Base-by-base conservation (phyloP, 2,329 filamentous ascomycete species). In the Endocalyx cinctus region DNA sequence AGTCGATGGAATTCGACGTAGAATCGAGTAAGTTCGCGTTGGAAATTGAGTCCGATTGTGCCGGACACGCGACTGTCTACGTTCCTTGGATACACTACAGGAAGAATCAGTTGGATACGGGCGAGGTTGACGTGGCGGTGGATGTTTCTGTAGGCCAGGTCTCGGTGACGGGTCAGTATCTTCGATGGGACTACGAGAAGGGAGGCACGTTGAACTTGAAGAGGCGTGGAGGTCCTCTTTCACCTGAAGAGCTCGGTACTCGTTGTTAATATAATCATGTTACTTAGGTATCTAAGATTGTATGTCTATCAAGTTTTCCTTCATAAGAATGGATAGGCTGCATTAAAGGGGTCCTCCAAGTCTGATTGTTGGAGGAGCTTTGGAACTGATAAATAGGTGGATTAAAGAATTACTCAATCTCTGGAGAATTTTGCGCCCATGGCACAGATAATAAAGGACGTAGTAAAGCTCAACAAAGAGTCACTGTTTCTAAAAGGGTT, bases 21-120 rank as follows among this genome's bases (percentile, higher is more conserved):
- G 41, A 18, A 15, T 34, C 41, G 1, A 38, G 41, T 31, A 27
- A 27, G 5, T 45, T 45, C 29, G 18, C 12, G 19, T 14, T 31
- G 12, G 38, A 39, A 19, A 22, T 39, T 12, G 22, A 27, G 27
- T 29, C 33, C 5, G 19, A 29, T 3, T 17, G 10, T 10, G 13
- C 20, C 4, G 40, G 42, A 6, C 26, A 41, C 12, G 42, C 42
- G 4, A 10, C 29, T 10, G 18, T 45, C 8, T 45, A 42, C 25
- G 29, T 45, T n/a, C 43, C 43, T 11, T 46, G 43, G 43, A 29
- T 45, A 17, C 41, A 45, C 25, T 46, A 46, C 33, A 27, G 41
- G 16, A n/a, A n/a, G n/a, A n/a, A n/a, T n/a, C n/a, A 30, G 15
- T 34, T 29, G 15, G 41, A 42, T 12, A 31, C 31, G 10, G 23